Evolutionary conservation across 1,284 basidiomycete species (phyloP), one percentile per base, ranked within the genome.

Genomic region (Rhodotorula sp.): DNA sequence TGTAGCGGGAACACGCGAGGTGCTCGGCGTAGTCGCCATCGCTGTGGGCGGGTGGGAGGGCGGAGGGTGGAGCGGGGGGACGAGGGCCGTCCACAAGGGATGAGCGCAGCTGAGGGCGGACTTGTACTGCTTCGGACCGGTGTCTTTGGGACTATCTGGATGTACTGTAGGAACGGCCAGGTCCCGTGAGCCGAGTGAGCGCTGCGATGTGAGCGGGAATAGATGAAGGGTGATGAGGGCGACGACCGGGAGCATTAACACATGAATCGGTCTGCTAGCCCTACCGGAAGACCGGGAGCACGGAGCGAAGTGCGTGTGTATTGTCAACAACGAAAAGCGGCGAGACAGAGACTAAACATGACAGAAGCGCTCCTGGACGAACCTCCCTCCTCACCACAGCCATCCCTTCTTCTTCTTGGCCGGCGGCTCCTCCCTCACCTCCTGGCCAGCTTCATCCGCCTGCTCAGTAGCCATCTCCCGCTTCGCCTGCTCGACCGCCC

Each of bases 391-490:
- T 58, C 57, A 60, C 65, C 69, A 70, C 48, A 68, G 50, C 70
- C 70, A 72, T 6, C 66, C 63, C 66, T 72, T 72, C 59, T 68
- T 72, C 70, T 66, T 67, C 37, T 58, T 39, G 0, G 29, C 62
- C 34, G 61, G 48, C 41, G 27, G 6, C 15, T 39, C n/a, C 12
- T 57, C 57, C 21, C 61, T n/a, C 10, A 32, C 36, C 25, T 39
- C 48, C 27, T 36, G 25, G 2, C 34, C 32, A 41, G 29, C 50
- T 25, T 4, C 19, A 1, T 17, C 34, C 46, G 44, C 55, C 32
- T 34, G 25, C 22, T 10, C 34, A 27, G 37, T 44, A 0, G 10
- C 62, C 10, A 27, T 37, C 32, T 29, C 53, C 55, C 37, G 36
- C 10, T 37, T 46, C 9, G 59, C 66, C 50, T 72, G 48, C 57